phyloP scores from a whole-genome alignment of 148 eudicot species.

The Polygonum aviculare region DNA sequence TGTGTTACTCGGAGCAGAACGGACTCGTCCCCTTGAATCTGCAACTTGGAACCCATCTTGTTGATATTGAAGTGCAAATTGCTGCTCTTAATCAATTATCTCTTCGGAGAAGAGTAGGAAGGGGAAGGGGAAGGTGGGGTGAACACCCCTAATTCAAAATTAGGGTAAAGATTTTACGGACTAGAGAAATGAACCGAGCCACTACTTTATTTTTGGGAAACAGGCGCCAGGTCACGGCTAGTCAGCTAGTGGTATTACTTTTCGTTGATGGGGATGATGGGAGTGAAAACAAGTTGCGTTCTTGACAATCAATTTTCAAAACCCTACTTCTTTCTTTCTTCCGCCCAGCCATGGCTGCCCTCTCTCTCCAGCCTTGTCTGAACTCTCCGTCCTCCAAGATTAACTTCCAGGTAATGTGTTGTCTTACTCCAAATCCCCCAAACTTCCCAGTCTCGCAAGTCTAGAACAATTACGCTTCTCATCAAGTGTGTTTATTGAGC shows the following conservation, averaged over 20 bases:
- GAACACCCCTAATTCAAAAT: no score
- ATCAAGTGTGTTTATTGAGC: not conserved
- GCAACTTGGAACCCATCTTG: constrained; percentile 51
- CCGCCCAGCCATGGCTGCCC: constrained; percentile 15
- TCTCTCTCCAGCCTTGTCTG: constrained; percentile 21
- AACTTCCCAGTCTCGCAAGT: not conserved
- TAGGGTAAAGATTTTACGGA: no score
- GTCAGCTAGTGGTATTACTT: not conserved
- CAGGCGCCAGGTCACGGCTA: not conserved
- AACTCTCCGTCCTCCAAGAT: constrained; percentile 24
- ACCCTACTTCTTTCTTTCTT: constrained; percentile 2
- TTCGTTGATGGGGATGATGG: not conserved
- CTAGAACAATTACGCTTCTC: not conserved
- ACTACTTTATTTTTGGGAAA: not conserved
- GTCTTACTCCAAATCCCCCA: not conserved
- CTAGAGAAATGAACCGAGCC: no score
- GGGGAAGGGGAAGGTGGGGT: no score
- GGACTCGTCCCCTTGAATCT: constrained; percentile 62
- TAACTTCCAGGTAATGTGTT: constrained; percentile 17
- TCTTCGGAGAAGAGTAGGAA: not conserved
- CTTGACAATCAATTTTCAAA: not conserved
- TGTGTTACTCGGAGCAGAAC: constrained; percentile 64
- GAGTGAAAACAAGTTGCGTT: not conserved
- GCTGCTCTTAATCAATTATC: not conserved
- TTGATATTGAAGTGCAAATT: not conserved